phyloP scores from a whole-genome alignment of 192 early-diverging fungal species.

The Cetraspora pellucida region DNA sequence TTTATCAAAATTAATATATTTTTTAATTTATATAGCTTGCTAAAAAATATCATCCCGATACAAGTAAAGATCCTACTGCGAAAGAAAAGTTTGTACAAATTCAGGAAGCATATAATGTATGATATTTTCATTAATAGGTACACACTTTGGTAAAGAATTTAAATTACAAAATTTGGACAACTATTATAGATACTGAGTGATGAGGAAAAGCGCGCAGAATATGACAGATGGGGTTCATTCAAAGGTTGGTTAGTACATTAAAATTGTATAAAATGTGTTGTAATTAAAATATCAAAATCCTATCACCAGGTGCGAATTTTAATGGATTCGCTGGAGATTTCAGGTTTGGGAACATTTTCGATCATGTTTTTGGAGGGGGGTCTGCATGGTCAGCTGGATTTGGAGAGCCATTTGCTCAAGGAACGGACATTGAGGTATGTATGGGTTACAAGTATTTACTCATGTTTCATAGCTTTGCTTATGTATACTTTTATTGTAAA shows the following conservation, averaged over 20 bases:
- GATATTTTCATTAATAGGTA: too few relatives aligned
- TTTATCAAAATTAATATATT: conserved; percentile 18
- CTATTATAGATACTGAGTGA: conserved; percentile 77
- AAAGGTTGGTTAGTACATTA: not conserved
- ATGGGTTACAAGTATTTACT: not conserved
- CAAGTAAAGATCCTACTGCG: conserved; percentile 88
- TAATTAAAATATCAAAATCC: too few relatives aligned
- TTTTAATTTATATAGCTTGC: conserved; percentile 64
- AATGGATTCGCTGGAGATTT: conserved; percentile 65
- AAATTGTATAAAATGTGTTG: not conserved
- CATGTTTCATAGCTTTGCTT: not conserved
- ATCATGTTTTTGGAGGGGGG: conserved; percentile 43
- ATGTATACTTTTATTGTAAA: not conserved
- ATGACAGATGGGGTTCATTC: conserved; percentile 81
- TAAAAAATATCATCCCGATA: conserved; percentile 97
- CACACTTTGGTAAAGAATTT: conserved; percentile 28
- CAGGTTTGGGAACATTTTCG: conserved; percentile 48
- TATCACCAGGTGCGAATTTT: conserved; percentile 53
- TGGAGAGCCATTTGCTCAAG: conserved; percentile 40
- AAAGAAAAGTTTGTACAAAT: conserved; percentile 98
- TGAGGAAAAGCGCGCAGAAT: conserved; percentile 85
- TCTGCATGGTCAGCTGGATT: conserved; percentile 31
- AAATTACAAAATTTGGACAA: not conserved
- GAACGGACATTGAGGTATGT: conserved; percentile 66
- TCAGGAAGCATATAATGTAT: conserved; percentile 90